Evolutionary conservation across 2,329 filamentous ascomycete genomes (phyloP), one percentile per base, ranked within the genome.

Genomic region (Penicillium sclerotiorum): DNA sequence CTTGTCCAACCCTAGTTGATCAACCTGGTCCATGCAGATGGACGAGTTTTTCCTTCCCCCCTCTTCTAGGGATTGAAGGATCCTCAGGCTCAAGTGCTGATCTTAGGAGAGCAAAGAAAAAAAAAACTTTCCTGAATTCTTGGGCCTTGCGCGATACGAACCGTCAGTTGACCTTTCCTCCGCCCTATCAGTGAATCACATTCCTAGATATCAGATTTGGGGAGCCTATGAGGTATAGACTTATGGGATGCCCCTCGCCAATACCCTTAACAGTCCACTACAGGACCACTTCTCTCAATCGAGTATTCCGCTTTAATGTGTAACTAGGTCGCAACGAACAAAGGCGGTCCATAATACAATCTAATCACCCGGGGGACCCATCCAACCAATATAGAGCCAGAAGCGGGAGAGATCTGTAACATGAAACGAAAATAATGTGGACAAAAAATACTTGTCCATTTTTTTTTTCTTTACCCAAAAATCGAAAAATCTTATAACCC

Each of bases 281-380:
- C 17, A 35, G 28, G 25, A 41, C n/a, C n/a, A 37, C 11, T 20
- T 18, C 40, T 13, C 30, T 15, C n/a, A 30, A 17, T 25, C 25
- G 25, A 28, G 11, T n/a, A n/a, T 22, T 27, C 27, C 27, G 25
- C 40, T 30, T 43, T 43, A 13, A 43, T 20, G 39, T 42, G 39
- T 32, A 42, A 42, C 39, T 9, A 12, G 25, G 18, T 15, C 17
- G 12, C 22, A 25, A 28, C 30, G 15, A 40, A 12, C 43, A 45
- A 49, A 33, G 49, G 44, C 40, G 32, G 35, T 35, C 49, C 35
- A 47, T 12, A 38, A 20, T 45, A 7, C 22, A 49, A 52, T 49
- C 23, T 27, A 27, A 17, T 37, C n/a, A 45, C 20, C 12, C 22
- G 30, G 44, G 25, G 36, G 37, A 44, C 17, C 20, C 12, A 32